Percentiles rank a stretch among this genome's conserved stretches.
phyloP scores from a whole-genome alignment of 1,284 basidiomycete genomes.

The Malassezia pachydermatis region DNA sequence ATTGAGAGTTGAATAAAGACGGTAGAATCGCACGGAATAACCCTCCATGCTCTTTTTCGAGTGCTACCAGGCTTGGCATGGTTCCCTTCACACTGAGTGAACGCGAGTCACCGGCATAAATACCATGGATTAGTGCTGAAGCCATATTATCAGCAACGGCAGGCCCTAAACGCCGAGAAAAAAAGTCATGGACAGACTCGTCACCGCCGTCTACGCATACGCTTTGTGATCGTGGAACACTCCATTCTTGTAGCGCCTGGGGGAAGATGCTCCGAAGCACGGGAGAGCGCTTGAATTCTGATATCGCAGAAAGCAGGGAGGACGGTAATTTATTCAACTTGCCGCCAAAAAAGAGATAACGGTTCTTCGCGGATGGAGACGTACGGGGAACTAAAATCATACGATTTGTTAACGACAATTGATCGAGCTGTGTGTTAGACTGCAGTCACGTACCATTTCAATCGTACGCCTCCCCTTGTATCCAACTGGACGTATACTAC shows the following conservation, averaged over 20 bases:
- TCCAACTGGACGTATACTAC: constrained; percentile 37
- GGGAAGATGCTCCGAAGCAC: constrained; percentile 27
- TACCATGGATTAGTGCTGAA: constrained; percentile 78
- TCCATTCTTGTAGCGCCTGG: constrained; percentile 52
- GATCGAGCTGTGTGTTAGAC: constrained; percentile 57
- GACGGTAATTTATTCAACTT: constrained; percentile 53
- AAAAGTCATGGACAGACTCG: constrained; percentile 71
- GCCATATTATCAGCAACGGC: constrained; percentile 65
- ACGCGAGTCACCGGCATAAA: constrained; percentile 77
- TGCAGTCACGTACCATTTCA: constrained; percentile 60
- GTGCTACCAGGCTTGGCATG: constrained; percentile 63
- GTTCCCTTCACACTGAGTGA: constrained; percentile 65
- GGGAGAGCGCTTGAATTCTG: constrained; percentile 30
- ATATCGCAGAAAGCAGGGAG: constrained; percentile 50
- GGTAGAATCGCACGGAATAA: constrained; percentile 59
- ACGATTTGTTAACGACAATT: constrained; percentile 57
- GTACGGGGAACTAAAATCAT: constrained; percentile 59
- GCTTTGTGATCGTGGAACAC: constrained; percentile 15
- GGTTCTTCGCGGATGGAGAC: constrained; percentile 62
- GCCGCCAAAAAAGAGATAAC: constrained; percentile 62
- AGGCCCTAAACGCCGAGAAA: constrained; percentile 65
- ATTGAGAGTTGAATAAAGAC: constrained; percentile 18
- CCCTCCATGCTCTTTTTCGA: constrained; percentile 62
- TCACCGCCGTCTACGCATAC: constrained; percentile 51
- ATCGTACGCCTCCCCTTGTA: constrained; percentile 52